These are phyloP conservation scores for Fusarium armeniacum DNA, from an alignment of 2,329 filamentous ascomycete species.

Conservation along the genomic window DNA sequence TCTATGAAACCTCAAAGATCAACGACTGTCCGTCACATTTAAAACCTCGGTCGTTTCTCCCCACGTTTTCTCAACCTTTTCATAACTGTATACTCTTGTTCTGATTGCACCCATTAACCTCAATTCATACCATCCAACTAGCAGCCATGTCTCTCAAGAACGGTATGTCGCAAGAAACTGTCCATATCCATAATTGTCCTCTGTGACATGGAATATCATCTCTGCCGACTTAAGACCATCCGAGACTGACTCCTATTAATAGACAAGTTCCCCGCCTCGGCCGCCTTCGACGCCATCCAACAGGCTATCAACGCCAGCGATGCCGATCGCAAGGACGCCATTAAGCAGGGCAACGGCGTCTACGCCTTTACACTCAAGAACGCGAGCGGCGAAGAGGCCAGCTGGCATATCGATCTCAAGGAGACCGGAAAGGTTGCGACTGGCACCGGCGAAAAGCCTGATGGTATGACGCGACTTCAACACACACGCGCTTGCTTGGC, in stretches of 20 bases:
- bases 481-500: slow-evolving; percentile 4
- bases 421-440: slow-evolving; percentile 85
- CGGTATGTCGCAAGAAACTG: slow-evolving; percentile 63
- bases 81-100: slow-evolving; percentile 5
- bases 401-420: slow-evolving; percentile 97
- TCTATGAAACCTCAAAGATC: slow-evolving; percentile 24
- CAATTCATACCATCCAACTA: neutral
- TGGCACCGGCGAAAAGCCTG: slow-evolving; percentile 84
- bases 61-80: slow-evolving; percentile 28
- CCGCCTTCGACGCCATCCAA: slow-evolving; percentile 91
- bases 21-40: slow-evolving; percentile 32
- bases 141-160: slow-evolving; percentile 79
- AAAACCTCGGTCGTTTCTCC: slow-evolving; percentile 41
- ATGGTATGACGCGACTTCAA: slow-evolving; percentile 68
- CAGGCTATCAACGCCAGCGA: slow-evolving; percentile 75
- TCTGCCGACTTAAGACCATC: slow-evolving; percentile 1
- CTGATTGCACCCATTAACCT: slow-evolving; percentile 1
- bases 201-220: slow-evolving; percentile 2
- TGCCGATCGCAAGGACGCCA: slow-evolving; percentile 84
- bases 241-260: slow-evolving; percentile 11
- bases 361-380: slow-evolving; percentile 97
- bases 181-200: neutral
- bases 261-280: slow-evolving; percentile 91
- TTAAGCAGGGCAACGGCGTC: slow-evolving; percentile 88
- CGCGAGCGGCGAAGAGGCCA: slow-evolving; percentile 79